phyloP scores from a whole-genome alignment of 2,329 filamentous ascomycete genomes.

The Aspergillus amoenus region DNA sequence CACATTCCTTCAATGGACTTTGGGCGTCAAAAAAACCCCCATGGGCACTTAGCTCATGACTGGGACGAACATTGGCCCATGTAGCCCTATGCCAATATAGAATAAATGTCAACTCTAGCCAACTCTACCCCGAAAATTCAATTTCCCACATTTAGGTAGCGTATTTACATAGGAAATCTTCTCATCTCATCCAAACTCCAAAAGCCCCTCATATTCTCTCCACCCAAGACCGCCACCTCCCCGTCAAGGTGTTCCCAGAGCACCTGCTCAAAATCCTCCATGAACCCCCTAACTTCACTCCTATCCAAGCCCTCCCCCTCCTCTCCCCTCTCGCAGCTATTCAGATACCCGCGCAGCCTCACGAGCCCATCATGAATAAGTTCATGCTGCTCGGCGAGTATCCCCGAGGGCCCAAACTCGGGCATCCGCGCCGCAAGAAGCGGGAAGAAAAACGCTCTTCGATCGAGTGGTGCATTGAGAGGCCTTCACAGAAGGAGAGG shows the following conservation, averaged over 20 bases:
- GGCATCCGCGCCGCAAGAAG: constrained; percentile 74
- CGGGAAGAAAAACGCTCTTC: constrained; percentile 84
- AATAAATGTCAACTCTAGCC: neutral
- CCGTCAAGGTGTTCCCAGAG: constrained; percentile 65
- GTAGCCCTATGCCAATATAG: no score
- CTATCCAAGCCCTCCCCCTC: constrained; percentile 59
- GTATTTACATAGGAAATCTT: neutral
- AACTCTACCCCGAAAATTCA: neutral
- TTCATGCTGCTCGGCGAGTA: constrained; percentile 72
- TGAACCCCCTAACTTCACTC: constrained; percentile 63
- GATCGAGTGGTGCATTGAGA: constrained; percentile 77
- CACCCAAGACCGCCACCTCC: constrained; percentile 59
- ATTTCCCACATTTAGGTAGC: no score
- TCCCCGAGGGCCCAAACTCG: constrained; percentile 66
- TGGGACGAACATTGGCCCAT: no score
- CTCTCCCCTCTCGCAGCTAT: constrained; percentile 50
- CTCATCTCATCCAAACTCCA: constrained; percentile 75
- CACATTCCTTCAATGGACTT: no score
- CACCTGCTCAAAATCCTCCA: constrained; percentile 77
- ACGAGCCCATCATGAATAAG: constrained; percentile 77
- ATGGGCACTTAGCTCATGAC: no score
- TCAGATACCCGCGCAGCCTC: constrained; percentile 64
- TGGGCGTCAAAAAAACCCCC: no score
- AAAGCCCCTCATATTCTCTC: constrained; percentile 84
- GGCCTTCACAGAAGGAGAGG: constrained; percentile 67